A percentile compares a stretch with the other conserved stretches of the same genome.
phyloP scores from a whole-genome alignment of 2,329 filamentous ascomycete genomes.

The Chaetomiaceae sp. region DNA sequence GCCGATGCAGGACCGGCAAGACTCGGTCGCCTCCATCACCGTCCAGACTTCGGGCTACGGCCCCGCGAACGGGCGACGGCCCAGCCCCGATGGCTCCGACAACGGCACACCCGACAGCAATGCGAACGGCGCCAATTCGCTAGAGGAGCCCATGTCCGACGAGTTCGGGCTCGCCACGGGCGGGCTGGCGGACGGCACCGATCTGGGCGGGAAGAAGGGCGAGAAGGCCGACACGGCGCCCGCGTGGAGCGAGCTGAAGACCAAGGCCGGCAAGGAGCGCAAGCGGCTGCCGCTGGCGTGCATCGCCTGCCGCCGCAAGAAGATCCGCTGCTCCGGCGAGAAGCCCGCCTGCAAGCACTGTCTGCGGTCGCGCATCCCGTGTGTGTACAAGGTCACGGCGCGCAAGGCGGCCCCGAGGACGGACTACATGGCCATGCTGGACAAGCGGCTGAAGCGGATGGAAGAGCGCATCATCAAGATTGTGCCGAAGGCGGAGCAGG shows the following conservation, averaged over 20 bases:
- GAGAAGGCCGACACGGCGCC: constrained; percentile 55
- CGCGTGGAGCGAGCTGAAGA: constrained; percentile 77
- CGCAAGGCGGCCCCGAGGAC: constrained; percentile 90
- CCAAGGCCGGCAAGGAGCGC: constrained; percentile 90
- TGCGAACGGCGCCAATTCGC: constrained; percentile 39
- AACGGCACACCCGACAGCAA: constrained; percentile 39
- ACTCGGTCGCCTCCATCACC: constrained; percentile 33
- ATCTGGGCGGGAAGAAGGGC: constrained; percentile 50
- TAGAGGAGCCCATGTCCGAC: constrained; percentile 50
- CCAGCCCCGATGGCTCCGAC: constrained; percentile 39
- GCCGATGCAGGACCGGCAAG: constrained; percentile 33
- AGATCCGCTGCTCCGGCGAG: constrained; percentile 95
- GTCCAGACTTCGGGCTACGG: constrained; percentile 31
- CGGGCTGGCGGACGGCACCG: constrained; percentile 46
- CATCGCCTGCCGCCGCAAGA: constrained; percentile 92
- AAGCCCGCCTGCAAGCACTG: constrained; percentile 98
- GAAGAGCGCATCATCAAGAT: constrained; percentile 96
- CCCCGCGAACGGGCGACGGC: constrained; percentile 25
- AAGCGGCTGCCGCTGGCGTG: constrained; percentile 90
- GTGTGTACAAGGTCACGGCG: constrained; percentile 95
- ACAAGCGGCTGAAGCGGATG: constrained; percentile 93
- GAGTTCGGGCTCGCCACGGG: constrained; percentile 50
- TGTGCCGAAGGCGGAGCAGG: constrained; percentile 78
- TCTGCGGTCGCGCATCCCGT: constrained; percentile 83
- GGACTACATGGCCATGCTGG: constrained; percentile 98